These are phyloP conservation scores for Colletotrichum phormii DNA, from an alignment of 2,329 filamentous ascomycete species.

Conservation along the genomic window DNA sequence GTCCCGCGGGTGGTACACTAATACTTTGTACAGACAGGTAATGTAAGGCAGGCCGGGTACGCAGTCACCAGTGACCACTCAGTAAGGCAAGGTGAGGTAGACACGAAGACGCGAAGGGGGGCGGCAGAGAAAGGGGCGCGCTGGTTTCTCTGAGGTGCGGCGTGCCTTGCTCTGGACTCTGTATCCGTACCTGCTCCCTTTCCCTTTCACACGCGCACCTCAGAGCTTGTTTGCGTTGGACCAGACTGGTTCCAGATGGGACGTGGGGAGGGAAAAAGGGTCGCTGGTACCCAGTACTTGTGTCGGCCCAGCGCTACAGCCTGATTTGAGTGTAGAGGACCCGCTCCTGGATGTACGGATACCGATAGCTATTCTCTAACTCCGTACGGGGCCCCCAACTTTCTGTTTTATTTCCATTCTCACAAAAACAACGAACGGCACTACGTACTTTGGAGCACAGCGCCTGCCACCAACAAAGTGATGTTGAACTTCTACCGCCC, in stretches of 20 bases:
- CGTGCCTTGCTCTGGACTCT: not conserved
- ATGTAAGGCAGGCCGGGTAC: conserved; percentile 8
- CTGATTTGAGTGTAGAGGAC: not conserved
- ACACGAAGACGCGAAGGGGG: not conserved
- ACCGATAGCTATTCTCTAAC: not conserved
- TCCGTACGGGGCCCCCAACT: not conserved
- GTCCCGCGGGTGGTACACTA: not conserved
- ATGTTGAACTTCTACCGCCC: not conserved
- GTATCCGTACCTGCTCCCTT: not conserved
- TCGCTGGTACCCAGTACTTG: conserved; percentile 12
- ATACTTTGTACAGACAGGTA: not conserved
- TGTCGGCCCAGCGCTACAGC: conserved; percentile 1
- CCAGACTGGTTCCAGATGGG: conserved; percentile 8
- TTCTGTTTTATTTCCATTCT: not conserved
- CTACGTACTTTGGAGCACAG: no score
- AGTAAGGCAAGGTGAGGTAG: not conserved
- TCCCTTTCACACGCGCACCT: not conserved
- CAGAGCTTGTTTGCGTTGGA: conserved; percentile 10
- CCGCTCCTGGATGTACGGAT: conserved; percentile 14
- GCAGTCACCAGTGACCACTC: not conserved
- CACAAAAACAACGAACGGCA: not conserved
- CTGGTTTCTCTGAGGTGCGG: not conserved
- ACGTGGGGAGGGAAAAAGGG: conserved; percentile 16
- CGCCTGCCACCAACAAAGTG: not conserved
- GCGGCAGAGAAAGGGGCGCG: conserved; percentile 15